Percentiles rank a stretch among this genome's conserved stretches.
Conservation (phyloP, 352 stramenopile species). For the Globisporangium okanoganense region DNA sequence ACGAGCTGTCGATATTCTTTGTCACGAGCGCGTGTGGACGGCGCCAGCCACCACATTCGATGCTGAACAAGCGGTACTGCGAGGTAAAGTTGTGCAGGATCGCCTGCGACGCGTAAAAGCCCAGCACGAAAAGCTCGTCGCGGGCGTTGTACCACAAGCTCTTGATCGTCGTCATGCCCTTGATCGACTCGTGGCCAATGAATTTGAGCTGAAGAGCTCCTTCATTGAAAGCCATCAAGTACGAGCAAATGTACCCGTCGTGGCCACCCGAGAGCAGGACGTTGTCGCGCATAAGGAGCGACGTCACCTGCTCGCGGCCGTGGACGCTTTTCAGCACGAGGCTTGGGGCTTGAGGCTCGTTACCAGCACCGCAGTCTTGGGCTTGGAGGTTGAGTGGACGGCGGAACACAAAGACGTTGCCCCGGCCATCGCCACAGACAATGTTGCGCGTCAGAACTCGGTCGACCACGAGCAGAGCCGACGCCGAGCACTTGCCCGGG, state of each 20-base stretch:
- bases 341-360: slow-evolving; percentile 10
- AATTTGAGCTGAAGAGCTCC: slow-evolving; percentile 30
- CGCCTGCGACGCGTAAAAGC: slow-evolving; percentile 71
- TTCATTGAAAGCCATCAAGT: slow-evolving; percentile 22
- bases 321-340: slow-evolving; percentile 50
- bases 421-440: slow-evolving; percentile 68
- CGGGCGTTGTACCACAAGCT: slow-evolving; percentile 38
- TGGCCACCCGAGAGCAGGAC: slow-evolving; percentile 68
- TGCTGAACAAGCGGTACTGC: slow-evolving; percentile 69
- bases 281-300: slow-evolving; percentile 37
- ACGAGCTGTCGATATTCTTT: neutral
- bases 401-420: slow-evolving; percentile 63
- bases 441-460: slow-evolving; percentile 39
- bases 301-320: slow-evolving; percentile 65
- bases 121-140: slow-evolving; percentile 71
- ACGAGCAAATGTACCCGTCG: slow-evolving; percentile 79
- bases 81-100: slow-evolving; percentile 72
- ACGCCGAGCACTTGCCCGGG: slow-evolving; percentile 53
- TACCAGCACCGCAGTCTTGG: neutral
- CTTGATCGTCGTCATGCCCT: slow-evolving; percentile 77
- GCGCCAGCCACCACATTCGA: slow-evolving; percentile 82
- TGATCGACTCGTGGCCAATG: slow-evolving; percentile 64
- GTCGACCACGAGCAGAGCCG: slow-evolving; percentile 50
- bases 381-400: slow-evolving; percentile 18
- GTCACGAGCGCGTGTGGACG: slow-evolving; percentile 61